Evolutionary conservation across 768 basidiomycete genomes (phyloP).

Genomic region (Royoungia palumana): DNA sequence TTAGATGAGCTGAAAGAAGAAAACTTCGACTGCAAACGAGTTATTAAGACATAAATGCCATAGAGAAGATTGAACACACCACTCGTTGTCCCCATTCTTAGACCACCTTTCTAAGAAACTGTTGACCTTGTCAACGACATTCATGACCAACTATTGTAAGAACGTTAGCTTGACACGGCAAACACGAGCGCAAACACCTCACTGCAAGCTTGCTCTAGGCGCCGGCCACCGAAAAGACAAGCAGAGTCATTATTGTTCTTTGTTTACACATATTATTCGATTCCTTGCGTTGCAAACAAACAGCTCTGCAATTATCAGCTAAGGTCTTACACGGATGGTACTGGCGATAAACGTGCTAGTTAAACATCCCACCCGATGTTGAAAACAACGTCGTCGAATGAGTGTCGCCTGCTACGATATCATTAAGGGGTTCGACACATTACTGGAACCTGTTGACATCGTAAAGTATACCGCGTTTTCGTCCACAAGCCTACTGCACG

Average conservation of each 20-base stretch:
- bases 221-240: slow-evolving; percentile 18
- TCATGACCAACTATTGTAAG: slow-evolving; percentile 40
- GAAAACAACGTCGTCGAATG: too few species aligned
- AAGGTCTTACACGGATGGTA: too few species aligned
- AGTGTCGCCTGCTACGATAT: too few species aligned
- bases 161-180: slow-evolving; percentile 7
- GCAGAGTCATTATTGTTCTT: slow-evolving; percentile 23
- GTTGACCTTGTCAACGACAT: slow-evolving; percentile 54
- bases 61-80: slow-evolving; percentile 39
- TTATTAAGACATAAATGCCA: slow-evolving; percentile 16
- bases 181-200: slow-evolving; percentile 15
- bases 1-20: slow-evolving; percentile 57
- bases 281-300: slow-evolving; percentile 21
- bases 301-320: background rate
- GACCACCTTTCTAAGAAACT: slow-evolving; percentile 52
- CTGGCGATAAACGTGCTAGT: too few species aligned
- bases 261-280: slow-evolving; percentile 28
- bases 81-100: slow-evolving; percentile 58
- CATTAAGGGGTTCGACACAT: too few species aligned
- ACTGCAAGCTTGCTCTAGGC: slow-evolving; percentile 14
- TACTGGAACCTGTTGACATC: too few species aligned
- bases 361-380: too few species aligned
- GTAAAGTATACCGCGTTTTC: too few species aligned
- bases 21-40: slow-evolving; percentile 51
- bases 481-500: too few species aligned